Base-by-base conservation (phyloP, 306 rosid genomes). In the Senna siamea region DNA sequence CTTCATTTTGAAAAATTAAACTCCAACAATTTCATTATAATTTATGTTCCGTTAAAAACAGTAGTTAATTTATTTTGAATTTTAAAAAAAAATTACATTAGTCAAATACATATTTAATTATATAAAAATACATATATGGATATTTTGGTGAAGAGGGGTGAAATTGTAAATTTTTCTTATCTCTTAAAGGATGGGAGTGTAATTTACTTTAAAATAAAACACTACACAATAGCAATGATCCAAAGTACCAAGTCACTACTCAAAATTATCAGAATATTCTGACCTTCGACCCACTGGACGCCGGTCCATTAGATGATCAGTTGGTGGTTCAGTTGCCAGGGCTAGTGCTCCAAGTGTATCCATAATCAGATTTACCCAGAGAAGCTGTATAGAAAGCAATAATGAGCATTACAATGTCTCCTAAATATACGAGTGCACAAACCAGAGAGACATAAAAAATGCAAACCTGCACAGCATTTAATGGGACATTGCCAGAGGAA, bases 281-380 rank as follows among this genome's bases (percentile, higher is more conserved):
- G 70, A 93, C 98, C 88, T 89, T 72, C 96, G 89, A 51, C 98
- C 95, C 75, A 89, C 89, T 26, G 98, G 98, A 17, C 41, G 30
- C 74, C 92, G 85, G 73, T 85, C 85, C 98, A 94, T 91, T 58
- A 94, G 84, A 77, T 92, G 94, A 89, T 94, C 80, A 7, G 97
- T 94, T 74, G 98, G 98, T 32, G 98, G 94, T 84, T 94, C 98
- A 40, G 97, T 94, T 68, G 98, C 98, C 86, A 94, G 83, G 14
- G 97, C 98, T 30, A 94, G 83, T 38, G 98, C 98, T 47, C 98
- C 98, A 71, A 91, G 97, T 58, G 98, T 94, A 78, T 94, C 98
- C 98, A 94, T 94, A 79, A 94, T 94, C 76, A 94, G 97, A 85
- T 94, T 94, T 70, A 94, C 97, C 98, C 98, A 94, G 30, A 94